Percentiles rank a stretch among this genome's conserved stretches.
phyloP scores from a whole-genome alignment of 2,329 filamentous ascomycete genomes.

The Sclerotiophoma versabilis region DNA sequence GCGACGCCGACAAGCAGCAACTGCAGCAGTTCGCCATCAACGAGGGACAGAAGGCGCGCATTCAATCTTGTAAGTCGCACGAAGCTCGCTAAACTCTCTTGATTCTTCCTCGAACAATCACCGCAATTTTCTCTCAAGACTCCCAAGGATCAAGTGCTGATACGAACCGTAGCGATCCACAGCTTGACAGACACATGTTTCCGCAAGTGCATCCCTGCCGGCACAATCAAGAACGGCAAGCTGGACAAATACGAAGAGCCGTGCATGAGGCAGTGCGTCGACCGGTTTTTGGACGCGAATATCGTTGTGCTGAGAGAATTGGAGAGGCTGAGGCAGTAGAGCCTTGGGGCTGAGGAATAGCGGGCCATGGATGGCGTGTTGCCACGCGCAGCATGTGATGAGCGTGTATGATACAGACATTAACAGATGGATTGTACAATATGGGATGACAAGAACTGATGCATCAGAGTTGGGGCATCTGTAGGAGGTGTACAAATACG shows the following conservation, averaged over 20 bases:
- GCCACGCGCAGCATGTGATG: neutral
- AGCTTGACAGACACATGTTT: conserved; percentile 81
- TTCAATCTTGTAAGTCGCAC: conserved; percentile 55
- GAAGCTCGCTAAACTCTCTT: neutral
- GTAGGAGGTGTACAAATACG: neutral
- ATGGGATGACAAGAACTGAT: neutral
- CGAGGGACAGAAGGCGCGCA: conserved; percentile 84
- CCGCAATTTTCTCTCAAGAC: no score
- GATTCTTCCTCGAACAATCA: no score
- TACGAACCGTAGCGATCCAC: conserved; percentile 62
- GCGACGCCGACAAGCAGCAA: conserved; percentile 83
- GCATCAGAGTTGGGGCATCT: neutral
- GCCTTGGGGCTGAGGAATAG: neutral
- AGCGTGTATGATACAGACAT: conserved; percentile 1
- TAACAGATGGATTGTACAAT: conserved; percentile 2
- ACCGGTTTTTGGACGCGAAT: conserved; percentile 91
- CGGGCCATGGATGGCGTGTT: no score
- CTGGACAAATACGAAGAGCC: conserved; percentile 80
- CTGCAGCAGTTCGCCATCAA: conserved; percentile 84
- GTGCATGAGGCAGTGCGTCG: conserved; percentile 91
- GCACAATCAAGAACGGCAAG: conserved; percentile 72
- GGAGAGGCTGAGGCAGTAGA: conserved; percentile 61
- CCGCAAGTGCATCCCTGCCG: conserved; percentile 86
- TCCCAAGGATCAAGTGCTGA: neutral
- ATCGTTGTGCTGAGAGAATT: conserved; percentile 84